These are phyloP conservation scores for Apiosordaria backusii DNA, from an alignment of 495 filamentous ascomycete species.

Conservation along the genomic window DNA sequence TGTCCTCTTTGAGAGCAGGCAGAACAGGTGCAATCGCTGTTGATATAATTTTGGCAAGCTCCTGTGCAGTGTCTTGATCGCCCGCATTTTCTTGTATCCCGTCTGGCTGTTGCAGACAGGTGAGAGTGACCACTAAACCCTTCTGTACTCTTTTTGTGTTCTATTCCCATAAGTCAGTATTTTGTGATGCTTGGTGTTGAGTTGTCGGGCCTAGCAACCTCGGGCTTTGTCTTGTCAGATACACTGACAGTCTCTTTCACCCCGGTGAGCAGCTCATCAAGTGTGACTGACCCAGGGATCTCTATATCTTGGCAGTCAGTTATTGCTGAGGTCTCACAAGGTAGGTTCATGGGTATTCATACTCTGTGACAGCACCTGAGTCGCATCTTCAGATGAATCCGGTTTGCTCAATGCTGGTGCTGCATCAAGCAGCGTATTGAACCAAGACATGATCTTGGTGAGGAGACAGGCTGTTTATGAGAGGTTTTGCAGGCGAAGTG, in stretches of 20 bases:
- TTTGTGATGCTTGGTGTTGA: neutral
- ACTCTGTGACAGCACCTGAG: conserved; percentile 3
- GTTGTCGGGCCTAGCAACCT: neutral
- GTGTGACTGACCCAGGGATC: conserved; percentile 14
- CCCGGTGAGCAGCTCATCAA: conserved; percentile 2
- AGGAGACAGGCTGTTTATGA: neutral
- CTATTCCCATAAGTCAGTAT: neutral
- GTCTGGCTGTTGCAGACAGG: conserved; percentile 13
- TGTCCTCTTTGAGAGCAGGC: neutral
- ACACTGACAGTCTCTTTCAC: neutral
- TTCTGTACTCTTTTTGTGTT: neutral
- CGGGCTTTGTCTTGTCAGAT: neutral
- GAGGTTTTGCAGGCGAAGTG: neutral
- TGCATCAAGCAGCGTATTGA: conserved; percentile 5
- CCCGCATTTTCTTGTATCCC: neutral
- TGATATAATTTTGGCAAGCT: conserved; percentile 14
- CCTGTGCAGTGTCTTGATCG: neutral
- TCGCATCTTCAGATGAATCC: conserved; percentile 3
- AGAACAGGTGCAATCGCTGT: conserved; percentile 15
- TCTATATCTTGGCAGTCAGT: conserved; percentile 1
- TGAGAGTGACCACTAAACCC: conserved; percentile 14
- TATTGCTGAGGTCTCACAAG: neutral
- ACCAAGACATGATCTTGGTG: conserved; percentile 16
- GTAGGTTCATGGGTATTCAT: neutral
- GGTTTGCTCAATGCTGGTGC: neutral